Evolutionary conservation across 2,329 filamentous ascomycete species (phyloP), one percentile per base, ranked within the genome.

Genomic region (Colletotrichum abscissum): DNA sequence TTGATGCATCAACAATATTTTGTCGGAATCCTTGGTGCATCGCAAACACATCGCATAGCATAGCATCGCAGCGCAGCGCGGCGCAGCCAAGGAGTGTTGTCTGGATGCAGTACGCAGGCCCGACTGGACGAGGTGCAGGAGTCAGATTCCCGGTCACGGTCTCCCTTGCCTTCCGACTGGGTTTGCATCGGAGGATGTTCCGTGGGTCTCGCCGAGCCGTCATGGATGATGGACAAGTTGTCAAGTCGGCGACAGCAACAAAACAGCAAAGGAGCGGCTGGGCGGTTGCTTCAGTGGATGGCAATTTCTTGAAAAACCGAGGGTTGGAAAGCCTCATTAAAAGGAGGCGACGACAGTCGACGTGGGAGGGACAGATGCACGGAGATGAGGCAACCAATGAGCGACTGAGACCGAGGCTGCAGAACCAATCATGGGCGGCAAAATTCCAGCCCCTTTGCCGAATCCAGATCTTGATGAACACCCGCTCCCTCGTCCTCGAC

Each of bases 371-470:
- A 49, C 46, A 46, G 65, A 72, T 63, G 68, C 60, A 58, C 58
- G 57, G 46, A 63, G 69, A 69, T 74, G 69, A 73, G 72, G 72
- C 72, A 73, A 73, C 72, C 69, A 74, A 74, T 74, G 24, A 38
- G 9, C 42, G 3, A 11, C 38, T 19, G 57, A 26, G 22, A 2
- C 24, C 11, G 38, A n/a, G 33, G 35, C 26, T 16, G 57, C 63
- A 58, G 49, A 42, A 52, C 72, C 72, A 74, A 74, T 74, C 56
- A 67, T 35, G 68, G 26, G 30, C 52, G 38, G 69, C 52, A 24
- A 55, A 22, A 52, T 30, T 30, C 72, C 72, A 72, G 38, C 67
- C 68, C 72, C 72, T 59, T 70, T 72, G 63, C 72, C 68, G 52
- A 59, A 72, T 42, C 49, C 62, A 63, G 56, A 67, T 72, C 71